Base-by-base conservation (phyloP, 768 basidiomycete species). In the Podaxis sp. region DNA sequence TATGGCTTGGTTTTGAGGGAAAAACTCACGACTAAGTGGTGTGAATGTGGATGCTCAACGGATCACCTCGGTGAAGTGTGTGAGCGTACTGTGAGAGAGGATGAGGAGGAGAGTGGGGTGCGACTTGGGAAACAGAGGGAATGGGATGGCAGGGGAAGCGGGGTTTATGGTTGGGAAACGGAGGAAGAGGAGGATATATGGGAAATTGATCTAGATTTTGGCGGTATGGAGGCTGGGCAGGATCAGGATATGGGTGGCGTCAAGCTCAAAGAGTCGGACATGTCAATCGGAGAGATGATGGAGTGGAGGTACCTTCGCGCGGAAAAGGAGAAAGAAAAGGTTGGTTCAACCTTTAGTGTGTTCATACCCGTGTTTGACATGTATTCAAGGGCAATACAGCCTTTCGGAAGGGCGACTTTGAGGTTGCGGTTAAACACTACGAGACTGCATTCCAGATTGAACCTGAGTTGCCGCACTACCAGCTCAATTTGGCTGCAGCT, bases 1-100 rank as follows among this genome's bases (percentile, higher is more conserved):
- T 91, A 90, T 65, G 89, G 89, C 0, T 75, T 79, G 38, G 83
- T 90, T 13, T 75, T 91, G 36, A 77, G 88, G 29, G 90, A 91
- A 66, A 91, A 91, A 72, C 72, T 91, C 57, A 86, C 85, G 12
- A 81, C 79, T 3, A 90, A 90, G 66, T 91, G 90, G 89, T 91
- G 89, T 69, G 89, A 90, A 63, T 91, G 89, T 73, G 89, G 89
- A 1, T 91, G 89, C 69, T 90, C 88, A 53, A 90, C 89, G 27
- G 89, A 90, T 70, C 88, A 90, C 68, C 75, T 91, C 12, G 86
- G 88, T 1, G 89, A 90, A 70, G 89, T 91, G 15, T 90, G 90
- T 65, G 89, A 90, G 75, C 79, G 80, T 61, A 88, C 87, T 7
- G 89, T 90, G 36, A 72, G 87, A 53, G 85, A 88, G 69, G 88